phyloP scores from a whole-genome alignment of 2,329 filamentous ascomycete genomes.

The Colletotrichum orchidophilum region DNA sequence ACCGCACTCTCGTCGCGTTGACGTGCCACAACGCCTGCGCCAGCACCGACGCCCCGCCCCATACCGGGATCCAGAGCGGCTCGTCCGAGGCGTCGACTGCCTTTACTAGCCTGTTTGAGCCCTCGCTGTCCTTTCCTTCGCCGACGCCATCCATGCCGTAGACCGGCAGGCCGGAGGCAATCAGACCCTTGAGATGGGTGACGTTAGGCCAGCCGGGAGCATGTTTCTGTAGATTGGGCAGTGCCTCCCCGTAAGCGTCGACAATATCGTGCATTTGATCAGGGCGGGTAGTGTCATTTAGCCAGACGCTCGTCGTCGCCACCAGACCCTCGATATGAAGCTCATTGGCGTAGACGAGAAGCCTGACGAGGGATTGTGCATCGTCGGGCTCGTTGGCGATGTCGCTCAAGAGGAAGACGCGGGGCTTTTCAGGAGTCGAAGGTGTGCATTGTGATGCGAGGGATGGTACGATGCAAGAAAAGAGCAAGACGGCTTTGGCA shows the following conservation, averaged over 20 bases:
- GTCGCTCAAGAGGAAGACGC: conserved; percentile 46
- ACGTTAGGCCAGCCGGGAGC: conserved; percentile 1
- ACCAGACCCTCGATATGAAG: conserved; percentile 47
- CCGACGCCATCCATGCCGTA: conserved; percentile 17
- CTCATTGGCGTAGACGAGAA: conserved; percentile 49
- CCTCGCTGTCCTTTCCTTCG: conserved; percentile 46
- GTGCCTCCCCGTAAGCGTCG: conserved; percentile 46
- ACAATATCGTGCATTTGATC: conserved; percentile 47
- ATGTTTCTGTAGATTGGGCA: conserved; percentile 45
- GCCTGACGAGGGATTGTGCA: conserved; percentile 45
- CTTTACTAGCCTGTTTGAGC: conserved; percentile 43
- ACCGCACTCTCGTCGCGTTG: conserved; percentile 41
- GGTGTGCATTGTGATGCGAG: not conserved
- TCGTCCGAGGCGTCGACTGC: conserved; percentile 48
- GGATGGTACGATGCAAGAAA: not conserved
- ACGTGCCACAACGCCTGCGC: conserved; percentile 55
- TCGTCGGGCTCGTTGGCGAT: conserved; percentile 51
- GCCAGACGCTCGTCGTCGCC: conserved; percentile 49
- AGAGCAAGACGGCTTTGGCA: not conserved
- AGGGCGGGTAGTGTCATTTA: conserved; percentile 42
- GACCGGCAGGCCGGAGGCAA: conserved; percentile 3
- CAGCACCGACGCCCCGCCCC: conserved; percentile 60
- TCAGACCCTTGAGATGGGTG: not conserved
- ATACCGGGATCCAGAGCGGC: conserved; percentile 58
- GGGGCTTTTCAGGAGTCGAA: conserved; percentile 30